Evolutionary conservation across 768 basidiomycete genomes (phyloP).

Genomic region (Amanita jacksonii): DNA sequence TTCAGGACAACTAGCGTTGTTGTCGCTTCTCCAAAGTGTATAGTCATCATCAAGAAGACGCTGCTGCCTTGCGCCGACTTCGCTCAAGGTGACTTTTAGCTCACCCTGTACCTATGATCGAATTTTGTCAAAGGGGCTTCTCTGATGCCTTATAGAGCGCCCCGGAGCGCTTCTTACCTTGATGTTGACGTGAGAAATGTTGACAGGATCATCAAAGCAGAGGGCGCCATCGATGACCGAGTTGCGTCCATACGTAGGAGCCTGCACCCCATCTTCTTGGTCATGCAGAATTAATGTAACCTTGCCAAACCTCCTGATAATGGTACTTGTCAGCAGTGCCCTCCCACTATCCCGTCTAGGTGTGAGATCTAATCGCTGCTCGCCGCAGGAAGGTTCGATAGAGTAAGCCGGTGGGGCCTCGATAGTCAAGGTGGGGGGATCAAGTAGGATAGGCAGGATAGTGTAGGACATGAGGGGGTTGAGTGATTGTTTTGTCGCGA

Average conservation of each 20-base stretch:
- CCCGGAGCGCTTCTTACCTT: too few species aligned
- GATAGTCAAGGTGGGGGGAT: too few species aligned
- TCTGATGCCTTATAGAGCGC: too few species aligned
- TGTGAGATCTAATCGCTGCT: conserved; percentile 43
- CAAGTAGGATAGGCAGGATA: too few species aligned
- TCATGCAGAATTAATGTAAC: conserved; percentile 35
- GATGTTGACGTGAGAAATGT: conserved; percentile 31
- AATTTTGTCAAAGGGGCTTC: too few species aligned
- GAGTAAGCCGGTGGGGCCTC: conserved; percentile 51
- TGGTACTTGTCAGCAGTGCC: conserved; percentile 27
- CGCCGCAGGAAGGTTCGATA: conserved; percentile 38
- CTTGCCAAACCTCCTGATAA: conserved; percentile 28
- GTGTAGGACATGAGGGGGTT: too few species aligned
- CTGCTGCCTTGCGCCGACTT: conserved; percentile 26
- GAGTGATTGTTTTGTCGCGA: too few species aligned
- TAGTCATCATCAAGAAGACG: conserved; percentile 23
- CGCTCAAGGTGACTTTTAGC: conserved; percentile 28
- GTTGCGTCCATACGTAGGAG: conserved; percentile 38
- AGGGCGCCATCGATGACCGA: conserved; percentile 33
- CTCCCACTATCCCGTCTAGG: conserved; percentile 20
- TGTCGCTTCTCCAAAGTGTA: conserved; percentile 24
- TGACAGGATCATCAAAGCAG: conserved; percentile 27
- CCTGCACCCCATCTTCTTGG: conserved; percentile 29
- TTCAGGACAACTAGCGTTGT: conserved; percentile 15
- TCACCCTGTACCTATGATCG: conserved; percentile 38